Conservation (phyloP, 345 rosid species). For the Bruguiera gymnorhiza region DNA sequence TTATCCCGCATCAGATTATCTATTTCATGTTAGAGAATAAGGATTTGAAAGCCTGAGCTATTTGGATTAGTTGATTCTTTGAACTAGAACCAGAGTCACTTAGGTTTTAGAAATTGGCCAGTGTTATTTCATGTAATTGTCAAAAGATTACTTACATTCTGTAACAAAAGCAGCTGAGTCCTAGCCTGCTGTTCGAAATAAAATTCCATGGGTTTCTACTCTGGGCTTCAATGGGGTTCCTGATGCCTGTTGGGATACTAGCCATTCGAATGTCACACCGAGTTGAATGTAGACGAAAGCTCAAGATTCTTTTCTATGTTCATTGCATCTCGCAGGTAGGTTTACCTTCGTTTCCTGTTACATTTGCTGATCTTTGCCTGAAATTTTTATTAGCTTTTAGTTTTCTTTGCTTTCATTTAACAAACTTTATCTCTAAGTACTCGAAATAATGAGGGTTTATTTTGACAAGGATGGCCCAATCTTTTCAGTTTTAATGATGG, state of each 20-base stretch:
- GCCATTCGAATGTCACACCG: slow-evolving; percentile 61
- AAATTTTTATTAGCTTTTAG: not conserved
- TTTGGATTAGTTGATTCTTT: too few relatives aligned
- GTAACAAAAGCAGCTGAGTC: slow-evolving; percentile 41
- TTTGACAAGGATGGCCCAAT: slow-evolving; percentile 3
- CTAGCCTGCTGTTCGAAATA: slow-evolving; percentile 48
- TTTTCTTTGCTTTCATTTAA: slow-evolving; percentile 15
- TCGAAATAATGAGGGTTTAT: slow-evolving; percentile 2
- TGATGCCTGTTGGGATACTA: slow-evolving; percentile 78
- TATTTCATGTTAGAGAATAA: too few relatives aligned
- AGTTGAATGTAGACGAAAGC: slow-evolving; percentile 49
- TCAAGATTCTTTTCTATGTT: slow-evolving; percentile 52
- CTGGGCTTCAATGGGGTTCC: slow-evolving; percentile 84
- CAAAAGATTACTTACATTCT: not conserved
- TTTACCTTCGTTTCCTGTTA: slow-evolving; percentile 11
- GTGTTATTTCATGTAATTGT: not conserved
- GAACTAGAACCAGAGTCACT: too few relatives aligned
- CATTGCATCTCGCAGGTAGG: slow-evolving; percentile 75
- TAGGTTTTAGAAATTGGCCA: too few relatives aligned
- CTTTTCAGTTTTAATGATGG: slow-evolving; percentile 20
- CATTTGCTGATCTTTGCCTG: not conserved
- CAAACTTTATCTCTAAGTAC: not conserved
- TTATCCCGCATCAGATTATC: too few relatives aligned
- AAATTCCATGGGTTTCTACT: slow-evolving; percentile 72
- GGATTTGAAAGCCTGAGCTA: too few relatives aligned